phyloP scores from a whole-genome alignment of 768 basidiomycete species.

The Podaxis mareebaensis region DNA sequence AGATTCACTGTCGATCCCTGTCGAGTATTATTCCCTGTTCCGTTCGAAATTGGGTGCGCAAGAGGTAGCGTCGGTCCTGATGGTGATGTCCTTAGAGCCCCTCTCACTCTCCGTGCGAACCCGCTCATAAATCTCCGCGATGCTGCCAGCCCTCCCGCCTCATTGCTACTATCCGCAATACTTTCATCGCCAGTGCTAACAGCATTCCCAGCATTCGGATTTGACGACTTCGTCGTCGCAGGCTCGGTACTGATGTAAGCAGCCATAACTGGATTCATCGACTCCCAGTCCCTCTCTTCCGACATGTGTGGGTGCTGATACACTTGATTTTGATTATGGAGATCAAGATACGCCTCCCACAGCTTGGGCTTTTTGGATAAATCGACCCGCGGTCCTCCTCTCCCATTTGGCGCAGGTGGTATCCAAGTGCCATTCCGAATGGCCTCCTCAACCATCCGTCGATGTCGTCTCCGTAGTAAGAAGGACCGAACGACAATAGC shows the following conservation, averaged over 20 bases:
- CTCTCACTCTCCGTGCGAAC: background rate
- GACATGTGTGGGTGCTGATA: background rate
- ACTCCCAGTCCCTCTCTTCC: conserved; percentile 22
- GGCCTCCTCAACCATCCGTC: conserved; percentile 59
- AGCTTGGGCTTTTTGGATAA: conserved; percentile 47
- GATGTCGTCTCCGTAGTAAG: conserved; percentile 61
- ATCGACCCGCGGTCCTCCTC: conserved; percentile 33
- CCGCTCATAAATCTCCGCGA: background rate
- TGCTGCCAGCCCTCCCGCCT: background rate
- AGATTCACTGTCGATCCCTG: conserved; percentile 2
- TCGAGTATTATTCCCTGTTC: conserved; percentile 2
- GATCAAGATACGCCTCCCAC: conserved; percentile 46
- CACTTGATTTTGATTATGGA: conserved; percentile 18
- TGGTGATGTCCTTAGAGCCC: background rate
- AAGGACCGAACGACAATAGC: conserved; percentile 68
- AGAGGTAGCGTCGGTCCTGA: conserved; percentile 3
- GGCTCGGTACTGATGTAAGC: conserved; percentile 14
- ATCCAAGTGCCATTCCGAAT: conserved; percentile 66
- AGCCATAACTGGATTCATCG: conserved; percentile 21
- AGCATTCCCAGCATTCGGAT: background rate
- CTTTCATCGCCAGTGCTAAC: background rate
- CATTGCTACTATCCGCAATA: background rate
- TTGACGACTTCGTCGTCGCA: background rate
- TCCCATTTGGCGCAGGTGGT: conserved; percentile 32
- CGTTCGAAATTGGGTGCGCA: background rate